Base-by-base conservation (phyloP, 257 asterid genomes). In the Parsonsia alboflavescens region DNA sequence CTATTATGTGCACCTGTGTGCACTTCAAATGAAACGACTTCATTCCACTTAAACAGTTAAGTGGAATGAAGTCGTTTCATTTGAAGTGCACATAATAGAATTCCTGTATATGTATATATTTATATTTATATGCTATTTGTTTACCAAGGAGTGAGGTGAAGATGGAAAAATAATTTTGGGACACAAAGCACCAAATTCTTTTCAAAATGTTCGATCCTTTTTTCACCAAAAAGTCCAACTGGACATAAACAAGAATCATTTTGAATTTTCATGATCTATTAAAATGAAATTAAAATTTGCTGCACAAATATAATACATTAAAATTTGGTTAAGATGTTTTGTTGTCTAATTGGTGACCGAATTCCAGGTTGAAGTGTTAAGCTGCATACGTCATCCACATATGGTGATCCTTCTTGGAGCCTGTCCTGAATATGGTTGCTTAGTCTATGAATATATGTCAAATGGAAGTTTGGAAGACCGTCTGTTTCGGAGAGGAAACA, bases 391-490 rank as follows among this genome's bases (percentile, higher is more conserved):
- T 0, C 98, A 93, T 82, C 98, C 98, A 53, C 86, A 93, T 80
- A 93, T 93, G 98, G 98, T 93, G 66, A 90, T 93, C 22, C 98
- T 93, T 68, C 86, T 93, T 65, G 98, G 98, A 21, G 98, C 98
- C 28, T 93, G 98, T 63, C 98, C 98, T 1, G 98, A 93, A 78
- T 93, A 93, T 70, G 98, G 98, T 9, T 93, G 97, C 88, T 78
- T 93, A 77, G 97, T 93, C 7, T 93, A 93, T 22, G 98, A 93
- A 79, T 87, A 84, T 63, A 88, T 93, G 98, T 88, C 93, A 53
- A 88, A 82, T 21, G 98, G 98, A 54, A 93, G 98, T 88, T 84
- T 93, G 79, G 98, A 93, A 78, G 98, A 93, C 80, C 82, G 96
- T 56, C 81, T 93, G 58, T 83, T 89, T 81, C 85, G 76, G 54